These are phyloP conservation scores for Anisodus acutangulus DNA, from an alignment of 257 asterid genomes.

Conservation along the genomic window DNA sequence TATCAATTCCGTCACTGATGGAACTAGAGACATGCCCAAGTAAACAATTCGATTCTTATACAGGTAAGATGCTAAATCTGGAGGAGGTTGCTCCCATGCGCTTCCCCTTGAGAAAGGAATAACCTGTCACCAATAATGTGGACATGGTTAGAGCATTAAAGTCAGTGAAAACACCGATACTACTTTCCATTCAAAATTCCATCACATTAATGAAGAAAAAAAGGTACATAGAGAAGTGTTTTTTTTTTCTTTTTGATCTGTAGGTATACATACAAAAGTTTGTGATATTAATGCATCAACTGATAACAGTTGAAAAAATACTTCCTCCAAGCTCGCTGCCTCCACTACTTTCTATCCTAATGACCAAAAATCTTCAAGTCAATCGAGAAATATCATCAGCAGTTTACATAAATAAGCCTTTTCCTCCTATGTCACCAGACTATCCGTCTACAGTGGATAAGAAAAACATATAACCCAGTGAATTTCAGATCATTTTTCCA, in stretches of 20 bases:
- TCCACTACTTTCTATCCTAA: conserved; percentile 3
- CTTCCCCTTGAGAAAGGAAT: conserved; percentile 88
- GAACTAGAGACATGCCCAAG: conserved; percentile 93
- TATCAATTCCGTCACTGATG: conserved; percentile 91
- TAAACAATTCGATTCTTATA: conserved; percentile 85
- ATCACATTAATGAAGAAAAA: neutral
- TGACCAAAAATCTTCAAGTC: conserved; percentile 20
- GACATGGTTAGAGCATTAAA: conserved; percentile 28
- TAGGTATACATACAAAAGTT: conserved; percentile 22
- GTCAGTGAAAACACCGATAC: conserved; percentile 1
- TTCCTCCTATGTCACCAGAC: neutral
- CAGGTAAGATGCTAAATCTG: conserved; percentile 91
- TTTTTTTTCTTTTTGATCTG: neutral
- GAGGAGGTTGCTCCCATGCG: conserved; percentile 95
- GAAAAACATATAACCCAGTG: neutral
- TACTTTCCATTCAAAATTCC: neutral
- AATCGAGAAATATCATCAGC: conserved; percentile 9
- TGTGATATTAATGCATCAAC: neutral
- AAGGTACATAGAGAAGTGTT: neutral
- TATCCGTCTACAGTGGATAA: neutral
- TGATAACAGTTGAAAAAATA: neutral
- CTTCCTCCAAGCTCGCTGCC: conserved; percentile 1
- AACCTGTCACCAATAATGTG: conserved; percentile 57
- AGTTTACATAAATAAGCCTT: neutral
- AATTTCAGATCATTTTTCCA: conserved; percentile 7